Evolutionary conservation across 345 rosid species (phyloP).

Genomic region (Populus davidiana): DNA sequence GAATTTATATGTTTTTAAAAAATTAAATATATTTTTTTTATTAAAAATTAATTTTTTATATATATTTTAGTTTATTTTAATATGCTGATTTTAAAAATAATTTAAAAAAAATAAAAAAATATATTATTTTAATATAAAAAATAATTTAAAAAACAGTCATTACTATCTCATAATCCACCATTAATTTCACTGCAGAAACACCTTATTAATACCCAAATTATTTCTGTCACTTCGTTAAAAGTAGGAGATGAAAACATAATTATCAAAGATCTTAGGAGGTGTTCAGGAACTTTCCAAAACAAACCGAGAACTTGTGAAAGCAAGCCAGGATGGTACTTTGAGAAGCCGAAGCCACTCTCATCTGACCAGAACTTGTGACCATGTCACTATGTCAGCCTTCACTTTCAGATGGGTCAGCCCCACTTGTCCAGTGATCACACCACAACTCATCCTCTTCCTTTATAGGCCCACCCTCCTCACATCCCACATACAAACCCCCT

Average conservation of each 20-base stretch:
- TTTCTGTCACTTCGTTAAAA: not conserved
- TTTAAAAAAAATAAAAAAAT: no score
- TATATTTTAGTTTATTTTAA: no score
- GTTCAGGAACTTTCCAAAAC: conserved; percentile 18
- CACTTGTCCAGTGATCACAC: conserved; percentile 36
- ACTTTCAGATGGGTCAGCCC: conserved; percentile 35
- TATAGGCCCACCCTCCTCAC: conserved; percentile 13
- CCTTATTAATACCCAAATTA: not conserved
- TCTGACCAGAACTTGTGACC: conserved; percentile 43
- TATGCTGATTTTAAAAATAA: no score
- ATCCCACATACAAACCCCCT: conserved; percentile 6
- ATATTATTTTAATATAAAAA: no score
- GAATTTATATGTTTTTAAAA: no score
- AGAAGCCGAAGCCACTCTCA: conserved; percentile 35
- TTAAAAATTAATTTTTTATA: no score
- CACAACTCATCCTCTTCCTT: conserved; percentile 14
- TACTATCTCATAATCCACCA: no score
- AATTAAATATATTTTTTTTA: no score
- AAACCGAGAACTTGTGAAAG: conserved; percentile 10
- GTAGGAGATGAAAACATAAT: conserved; percentile 2
- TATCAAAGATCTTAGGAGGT: not conserved
- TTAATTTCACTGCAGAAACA: not conserved
- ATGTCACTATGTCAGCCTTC: conserved; percentile 54
- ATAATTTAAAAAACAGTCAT: no score
- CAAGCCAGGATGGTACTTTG: conserved; percentile 23